phyloP scores from a whole-genome alignment of 1,139 yeast genomes.

The Starmera stellimalicola region DNA sequence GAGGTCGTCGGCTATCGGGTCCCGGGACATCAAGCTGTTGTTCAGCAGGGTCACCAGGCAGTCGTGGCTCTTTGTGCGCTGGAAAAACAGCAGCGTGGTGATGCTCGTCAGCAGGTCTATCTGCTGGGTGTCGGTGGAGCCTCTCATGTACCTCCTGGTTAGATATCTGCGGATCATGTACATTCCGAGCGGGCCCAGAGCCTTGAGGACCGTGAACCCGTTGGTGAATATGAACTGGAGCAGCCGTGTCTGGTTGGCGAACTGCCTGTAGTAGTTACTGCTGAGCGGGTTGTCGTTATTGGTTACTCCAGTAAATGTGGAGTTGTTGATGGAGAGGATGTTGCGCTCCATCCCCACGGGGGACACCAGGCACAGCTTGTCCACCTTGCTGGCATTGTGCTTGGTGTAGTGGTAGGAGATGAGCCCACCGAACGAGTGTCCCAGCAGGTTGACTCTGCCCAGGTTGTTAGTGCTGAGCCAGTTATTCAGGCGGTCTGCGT shows the following conservation, averaged over 20 bases:
- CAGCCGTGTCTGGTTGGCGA: slow-evolving; percentile 19
- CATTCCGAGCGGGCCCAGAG: slow-evolving; percentile 50
- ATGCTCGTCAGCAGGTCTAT: slow-evolving; percentile 19
- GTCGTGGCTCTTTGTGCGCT: slow-evolving; percentile 14
- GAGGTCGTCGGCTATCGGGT: slow-evolving; percentile 65
- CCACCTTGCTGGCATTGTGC: slow-evolving; percentile 60
- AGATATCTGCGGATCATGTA: slow-evolving; percentile 49
- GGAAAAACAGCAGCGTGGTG: slow-evolving; percentile 19
- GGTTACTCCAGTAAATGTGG: slow-evolving; percentile 11
- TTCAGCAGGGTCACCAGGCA: slow-evolving; percentile 10
- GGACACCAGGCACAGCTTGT: slow-evolving; percentile 62
- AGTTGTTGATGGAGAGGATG: slow-evolving; percentile 50
- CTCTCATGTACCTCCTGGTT: slow-evolving; percentile 34
- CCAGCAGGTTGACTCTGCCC: slow-evolving; percentile 60
- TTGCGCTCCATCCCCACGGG: slow-evolving; percentile 88
- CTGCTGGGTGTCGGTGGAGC: slow-evolving; percentile 13
- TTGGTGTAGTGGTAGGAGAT: slow-evolving; percentile 69
- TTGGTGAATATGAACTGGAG: slow-evolving; percentile 14
- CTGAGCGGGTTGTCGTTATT: slow-evolving; percentile 8
- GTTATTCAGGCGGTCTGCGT: slow-evolving; percentile 69
- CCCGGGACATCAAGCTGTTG: slow-evolving; percentile 45
- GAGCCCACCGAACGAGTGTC: slow-evolving; percentile 93
- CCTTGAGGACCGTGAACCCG: slow-evolving; percentile 38
- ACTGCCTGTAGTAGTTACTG: slow-evolving; percentile 13
- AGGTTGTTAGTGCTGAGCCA: slow-evolving; percentile 63